phyloP scores from a whole-genome alignment of 2,329 filamentous ascomycete species.

The Fusarium proliferatum region DNA sequence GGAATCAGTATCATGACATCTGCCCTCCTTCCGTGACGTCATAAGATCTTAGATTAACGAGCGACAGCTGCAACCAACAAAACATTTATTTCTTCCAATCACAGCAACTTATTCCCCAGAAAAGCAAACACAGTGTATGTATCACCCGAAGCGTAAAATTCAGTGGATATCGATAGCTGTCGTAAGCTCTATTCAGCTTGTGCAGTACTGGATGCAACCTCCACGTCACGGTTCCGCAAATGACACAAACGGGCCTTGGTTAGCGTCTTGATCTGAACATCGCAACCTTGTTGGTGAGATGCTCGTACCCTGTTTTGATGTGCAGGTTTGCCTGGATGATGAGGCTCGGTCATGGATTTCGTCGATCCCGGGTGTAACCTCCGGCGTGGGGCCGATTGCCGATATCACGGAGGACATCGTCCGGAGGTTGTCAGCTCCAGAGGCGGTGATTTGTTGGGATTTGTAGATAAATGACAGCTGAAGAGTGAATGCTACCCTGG shows the following conservation, averaged over 20 bases:
- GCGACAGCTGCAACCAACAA: constrained; percentile 5
- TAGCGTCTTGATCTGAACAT: not conserved
- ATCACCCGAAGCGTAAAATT: not conserved
- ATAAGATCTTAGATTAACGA: constrained; percentile 19
- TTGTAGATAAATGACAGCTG: not conserved
- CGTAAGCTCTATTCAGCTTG: constrained; percentile 1
- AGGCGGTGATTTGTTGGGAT: not conserved
- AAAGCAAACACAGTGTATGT: not conserved
- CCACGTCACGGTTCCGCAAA: constrained; percentile 30
- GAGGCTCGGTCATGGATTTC: constrained; percentile 28
- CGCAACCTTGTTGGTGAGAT: not conserved
- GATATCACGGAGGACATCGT: constrained; percentile 11
- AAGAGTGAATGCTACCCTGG: not conserved
- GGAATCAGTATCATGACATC: constrained; percentile 25
- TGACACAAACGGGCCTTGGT: constrained; percentile 6
- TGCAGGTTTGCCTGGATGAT: not conserved
- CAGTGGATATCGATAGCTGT: not conserved
- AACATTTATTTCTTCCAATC: not conserved
- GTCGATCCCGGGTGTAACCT: constrained; percentile 31
- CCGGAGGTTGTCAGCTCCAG: constrained; percentile 4
- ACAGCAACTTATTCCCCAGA: not conserved
- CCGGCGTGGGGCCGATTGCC: constrained; percentile 28
- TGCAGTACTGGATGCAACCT: not conserved
- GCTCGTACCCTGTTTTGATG: constrained; percentile 12
- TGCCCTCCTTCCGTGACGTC: constrained; percentile 21